Percentiles rank a stretch among this genome's conserved stretches.
Conservation (phyloP, 2,329 filamentous ascomycete genomes). For the Tolypocladium ophioglossoides region DNA sequence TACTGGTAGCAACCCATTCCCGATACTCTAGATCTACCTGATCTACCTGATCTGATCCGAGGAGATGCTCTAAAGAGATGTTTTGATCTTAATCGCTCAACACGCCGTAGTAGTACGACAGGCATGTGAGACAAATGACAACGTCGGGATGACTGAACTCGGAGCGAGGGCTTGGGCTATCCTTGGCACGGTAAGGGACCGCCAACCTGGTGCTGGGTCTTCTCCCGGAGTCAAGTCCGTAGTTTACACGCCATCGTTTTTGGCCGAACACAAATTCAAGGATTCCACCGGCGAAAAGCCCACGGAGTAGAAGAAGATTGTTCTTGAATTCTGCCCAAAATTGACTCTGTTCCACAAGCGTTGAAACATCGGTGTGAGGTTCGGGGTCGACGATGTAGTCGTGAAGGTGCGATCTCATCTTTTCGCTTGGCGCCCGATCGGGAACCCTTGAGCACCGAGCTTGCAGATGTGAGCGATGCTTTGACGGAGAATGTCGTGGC, state of each 20-base stretch:
- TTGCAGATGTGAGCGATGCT: conserved; percentile 31
- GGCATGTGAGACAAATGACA: conserved; percentile 39
- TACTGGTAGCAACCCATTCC: conserved; percentile 26
- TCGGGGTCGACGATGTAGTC: conserved; percentile 30
- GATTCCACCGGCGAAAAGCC: conserved; percentile 43
- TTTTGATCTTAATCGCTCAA: conserved; percentile 37
- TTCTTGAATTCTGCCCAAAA: conserved; percentile 24
- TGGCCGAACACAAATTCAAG: conserved; percentile 37
- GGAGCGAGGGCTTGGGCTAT: conserved; percentile 37
- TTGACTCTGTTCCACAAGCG: conserved; percentile 20
- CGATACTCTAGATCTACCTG: conserved; percentile 40
- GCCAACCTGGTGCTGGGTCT: conserved; percentile 32
- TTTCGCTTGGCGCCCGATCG: conserved; percentile 22
- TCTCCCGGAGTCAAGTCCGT: conserved; percentile 37
- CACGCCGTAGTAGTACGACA: conserved; percentile 44
- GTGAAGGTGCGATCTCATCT: conserved; percentile 18
- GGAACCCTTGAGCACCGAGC: conserved; percentile 26
- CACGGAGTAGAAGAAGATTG: conserved; percentile 34
- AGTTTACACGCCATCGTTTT: conserved; percentile 54
- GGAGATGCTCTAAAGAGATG: conserved; percentile 32
- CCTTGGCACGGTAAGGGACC: conserved; percentile 48
- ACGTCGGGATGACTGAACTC: too few species aligned
- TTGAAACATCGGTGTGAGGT: conserved; percentile 16
- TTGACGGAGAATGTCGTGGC: conserved; percentile 13
- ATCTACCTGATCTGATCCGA: conserved; percentile 37